phyloP scores from a whole-genome alignment of 192 early-diverging fungal species.

The Chytriomyces confervae region DNA sequence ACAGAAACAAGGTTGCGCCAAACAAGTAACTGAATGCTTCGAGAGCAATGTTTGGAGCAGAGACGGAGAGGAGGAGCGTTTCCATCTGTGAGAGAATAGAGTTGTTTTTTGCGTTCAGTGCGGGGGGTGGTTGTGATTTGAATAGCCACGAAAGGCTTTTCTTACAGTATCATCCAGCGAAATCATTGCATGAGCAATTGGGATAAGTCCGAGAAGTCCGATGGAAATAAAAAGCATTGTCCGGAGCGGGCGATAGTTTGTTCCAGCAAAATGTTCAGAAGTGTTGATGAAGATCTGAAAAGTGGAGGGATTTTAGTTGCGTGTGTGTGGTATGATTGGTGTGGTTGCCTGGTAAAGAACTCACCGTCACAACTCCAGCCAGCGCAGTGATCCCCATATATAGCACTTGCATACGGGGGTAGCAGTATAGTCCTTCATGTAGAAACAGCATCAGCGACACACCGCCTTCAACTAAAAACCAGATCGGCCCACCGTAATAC shows the following conservation, averaged over 20 bases:
- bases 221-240: constrained; percentile 79
- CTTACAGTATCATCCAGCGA: constrained; percentile 34
- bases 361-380: constrained; percentile 68
- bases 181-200: constrained; percentile 62
- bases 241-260: constrained; percentile 79
- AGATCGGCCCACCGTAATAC: background rate
- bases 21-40: constrained; percentile 79
- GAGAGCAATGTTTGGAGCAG: constrained; percentile 65
- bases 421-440: constrained; percentile 66
- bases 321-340: no score
- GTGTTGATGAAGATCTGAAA: constrained; percentile 61
- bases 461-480: no score
- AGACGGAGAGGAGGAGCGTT: constrained; percentile 56
- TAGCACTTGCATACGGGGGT: constrained; percentile 52
- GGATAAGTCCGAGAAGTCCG: constrained; percentile 77
- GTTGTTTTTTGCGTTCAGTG: no score
- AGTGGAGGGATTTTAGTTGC: background rate
- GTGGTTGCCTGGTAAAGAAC: constrained; percentile 11
- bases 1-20: constrained; percentile 85
- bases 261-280: constrained; percentile 61
- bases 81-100: background rate
- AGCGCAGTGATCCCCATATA: constrained; percentile 66
- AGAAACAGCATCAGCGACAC: no score
- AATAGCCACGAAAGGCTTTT: no score
- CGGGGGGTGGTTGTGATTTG: background rate